These are phyloP conservation scores for Diaporthe destruens DNA, from an alignment of 2,329 filamentous ascomycete species.

Conservation along the genomic window DNA sequence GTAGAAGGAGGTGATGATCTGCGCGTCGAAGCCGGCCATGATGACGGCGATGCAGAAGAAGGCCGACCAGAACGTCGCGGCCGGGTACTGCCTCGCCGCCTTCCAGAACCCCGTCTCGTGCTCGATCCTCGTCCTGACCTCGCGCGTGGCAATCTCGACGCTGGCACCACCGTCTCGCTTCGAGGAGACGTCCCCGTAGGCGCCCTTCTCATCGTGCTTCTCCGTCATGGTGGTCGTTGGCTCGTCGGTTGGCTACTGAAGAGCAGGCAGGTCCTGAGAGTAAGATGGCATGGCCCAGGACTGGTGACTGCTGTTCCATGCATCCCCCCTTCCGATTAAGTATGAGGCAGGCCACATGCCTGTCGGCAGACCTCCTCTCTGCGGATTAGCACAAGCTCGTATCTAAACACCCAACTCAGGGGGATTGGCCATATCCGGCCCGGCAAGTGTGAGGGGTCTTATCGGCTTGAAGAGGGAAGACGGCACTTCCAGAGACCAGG, in stretches of 20 bases:
- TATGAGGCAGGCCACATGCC: background rate
- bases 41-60: slow-evolving; percentile 43
- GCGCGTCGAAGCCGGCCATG: slow-evolving; percentile 49
- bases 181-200: background rate
- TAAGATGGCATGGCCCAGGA: background rate
- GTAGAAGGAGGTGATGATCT: slow-evolving; percentile 52
- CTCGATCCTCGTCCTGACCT: slow-evolving; percentile 20
- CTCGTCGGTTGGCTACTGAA: background rate
- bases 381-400: background rate
- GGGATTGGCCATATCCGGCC: background rate
- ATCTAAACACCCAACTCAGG: background rate
- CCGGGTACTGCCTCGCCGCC: slow-evolving; percentile 13
- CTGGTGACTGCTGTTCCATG: background rate
- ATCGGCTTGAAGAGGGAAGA: background rate
- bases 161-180: background rate
- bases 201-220: background rate
- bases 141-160: slow-evolving; percentile 5
- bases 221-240: background rate
- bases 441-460: slow-evolving; percentile 11
- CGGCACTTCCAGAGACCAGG: background rate
- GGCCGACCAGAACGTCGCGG: slow-evolving; percentile 42
- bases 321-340: background rate
- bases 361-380: background rate
- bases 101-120: slow-evolving; percentile 29
- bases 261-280: background rate